Evolutionary conservation across 805 yeast genomes (phyloP).

Genomic region (Ogataea chonburiensis): DNA sequence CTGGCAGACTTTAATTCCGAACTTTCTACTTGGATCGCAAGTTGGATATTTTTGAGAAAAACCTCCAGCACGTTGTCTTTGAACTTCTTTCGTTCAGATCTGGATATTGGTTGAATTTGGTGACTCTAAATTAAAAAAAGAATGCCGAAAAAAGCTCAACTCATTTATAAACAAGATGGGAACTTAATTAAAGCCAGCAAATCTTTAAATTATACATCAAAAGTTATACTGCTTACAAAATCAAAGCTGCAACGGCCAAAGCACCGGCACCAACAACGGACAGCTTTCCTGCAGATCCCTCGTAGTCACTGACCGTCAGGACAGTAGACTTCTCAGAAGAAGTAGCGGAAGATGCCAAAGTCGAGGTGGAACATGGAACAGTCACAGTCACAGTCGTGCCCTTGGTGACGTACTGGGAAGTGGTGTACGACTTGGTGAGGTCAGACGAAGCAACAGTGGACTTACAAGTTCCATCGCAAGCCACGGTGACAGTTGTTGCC

Average conservation of each 20-base stretch:
- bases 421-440: constrained; percentile 15
- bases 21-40: no score
- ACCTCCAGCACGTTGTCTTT: no score
- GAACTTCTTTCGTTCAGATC: no score
- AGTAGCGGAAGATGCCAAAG: not conserved
- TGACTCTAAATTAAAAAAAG: no score
- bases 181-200: no score
- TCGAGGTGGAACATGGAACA: constrained; percentile 6
- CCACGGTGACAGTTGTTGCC: constrained; percentile 20
- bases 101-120: no score
- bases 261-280: not conserved
- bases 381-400: constrained; percentile 15
- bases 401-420: constrained; percentile 7
- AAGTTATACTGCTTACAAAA: not conserved
- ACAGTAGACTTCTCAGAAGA: not conserved
- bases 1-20: no score
- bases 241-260: not conserved
- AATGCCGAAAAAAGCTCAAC: no score
- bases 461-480: constrained; percentile 15
- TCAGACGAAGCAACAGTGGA: constrained; percentile 6
- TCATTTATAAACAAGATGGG: no score
- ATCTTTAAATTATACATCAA: no score
- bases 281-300: not conserved
- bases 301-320: not conserved
- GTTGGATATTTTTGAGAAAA: no score